Evolutionary conservation across 2,329 filamentous ascomycete species (phyloP).

Genomic region (Immersiporthe knoxdaviesiana): DNA sequence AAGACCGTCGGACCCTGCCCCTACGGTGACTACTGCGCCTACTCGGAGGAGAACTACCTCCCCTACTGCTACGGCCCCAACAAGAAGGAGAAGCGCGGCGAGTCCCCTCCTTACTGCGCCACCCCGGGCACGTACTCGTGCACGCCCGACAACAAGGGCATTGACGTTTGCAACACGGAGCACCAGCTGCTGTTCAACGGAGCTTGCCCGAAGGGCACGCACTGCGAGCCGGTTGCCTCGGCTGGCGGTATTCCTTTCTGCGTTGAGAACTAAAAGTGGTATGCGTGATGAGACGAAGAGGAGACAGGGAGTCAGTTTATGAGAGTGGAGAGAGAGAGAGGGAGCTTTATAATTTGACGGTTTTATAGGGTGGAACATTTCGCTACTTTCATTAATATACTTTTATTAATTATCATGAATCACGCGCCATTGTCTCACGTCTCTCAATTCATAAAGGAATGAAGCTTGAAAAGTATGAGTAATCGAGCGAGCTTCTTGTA

Average conservation of each 20-base stretch:
- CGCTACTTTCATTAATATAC: not conserved
- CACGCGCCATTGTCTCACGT: not conserved
- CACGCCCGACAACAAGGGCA: slow-evolving; percentile 15
- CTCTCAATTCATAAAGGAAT: not conserved
- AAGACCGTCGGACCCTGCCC: slow-evolving; percentile 27
- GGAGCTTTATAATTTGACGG: not conserved
- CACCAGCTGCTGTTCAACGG: slow-evolving; percentile 29
- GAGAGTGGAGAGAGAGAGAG: not conserved
- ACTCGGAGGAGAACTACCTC: slow-evolving; percentile 19
- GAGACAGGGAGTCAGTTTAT: not conserved
- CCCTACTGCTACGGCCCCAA: slow-evolving; percentile 26
- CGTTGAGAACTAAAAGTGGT: slow-evolving; percentile 20
- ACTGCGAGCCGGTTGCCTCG: slow-evolving; percentile 22
- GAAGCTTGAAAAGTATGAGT: too few relatives aligned
- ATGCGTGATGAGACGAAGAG: not conserved
- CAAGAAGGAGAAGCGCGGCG: slow-evolving; percentile 17
- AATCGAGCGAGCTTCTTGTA: too few relatives aligned
- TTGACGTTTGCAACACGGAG: slow-evolving; percentile 29
- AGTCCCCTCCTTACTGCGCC: slow-evolving; percentile 13
- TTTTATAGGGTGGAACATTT: not conserved
- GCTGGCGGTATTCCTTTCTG: slow-evolving; percentile 27
- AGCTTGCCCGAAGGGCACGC: slow-evolving; percentile 21
- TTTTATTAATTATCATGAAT: not conserved
- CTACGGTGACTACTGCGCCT: slow-evolving; percentile 24
- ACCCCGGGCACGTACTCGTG: slow-evolving; percentile 28